Evolutionary conservation across 805 yeast species (phyloP).

Genomic region (Zygosaccharomyces kombuchaensis): DNA sequence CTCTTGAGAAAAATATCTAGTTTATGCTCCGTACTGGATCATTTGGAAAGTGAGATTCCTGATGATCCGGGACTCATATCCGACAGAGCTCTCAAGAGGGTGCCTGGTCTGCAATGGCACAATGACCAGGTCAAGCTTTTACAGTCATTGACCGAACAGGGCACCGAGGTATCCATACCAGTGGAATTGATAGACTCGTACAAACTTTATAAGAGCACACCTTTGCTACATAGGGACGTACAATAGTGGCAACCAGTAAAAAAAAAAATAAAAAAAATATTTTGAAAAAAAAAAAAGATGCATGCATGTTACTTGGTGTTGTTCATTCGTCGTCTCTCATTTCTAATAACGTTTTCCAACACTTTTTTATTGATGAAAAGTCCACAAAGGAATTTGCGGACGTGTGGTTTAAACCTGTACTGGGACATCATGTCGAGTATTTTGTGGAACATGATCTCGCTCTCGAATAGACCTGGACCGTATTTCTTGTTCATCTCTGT

Average conservation of each 20-base stretch:
- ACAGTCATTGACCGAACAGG: conserved; percentile 8
- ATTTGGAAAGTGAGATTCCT: conserved; percentile 4
- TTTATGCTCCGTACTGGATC: conserved; percentile 20
- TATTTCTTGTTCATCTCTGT: conserved; percentile 47
- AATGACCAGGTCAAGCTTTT: conserved; percentile 23
- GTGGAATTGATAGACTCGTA: conserved; percentile 27
- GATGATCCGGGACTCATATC: conserved; percentile 16
- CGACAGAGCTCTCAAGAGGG: conserved; percentile 14
- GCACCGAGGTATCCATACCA: conserved; percentile 21
- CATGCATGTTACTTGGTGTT: conserved; percentile 1
- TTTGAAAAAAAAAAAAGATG: conserved; percentile 1
- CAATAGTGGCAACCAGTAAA: conserved; percentile 4
- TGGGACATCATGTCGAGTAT: conserved; percentile 48
- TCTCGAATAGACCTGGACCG: conserved; percentile 50
- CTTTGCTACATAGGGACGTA: conserved; percentile 25
- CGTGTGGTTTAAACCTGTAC: conserved; percentile 58
- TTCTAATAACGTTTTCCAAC: conserved; percentile 48
- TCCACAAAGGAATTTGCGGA: conserved; percentile 62
- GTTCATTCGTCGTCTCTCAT: conserved; percentile 36
- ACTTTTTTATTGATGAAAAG: conserved; percentile 52
- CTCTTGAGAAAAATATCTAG: conserved; percentile 31
- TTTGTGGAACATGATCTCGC: conserved; percentile 50
- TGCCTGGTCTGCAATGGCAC: conserved; percentile 30
- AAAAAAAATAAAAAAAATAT: conserved; percentile 2
- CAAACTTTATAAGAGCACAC: conserved; percentile 26